Conservation (phyloP, 129 eudicot species). For the Helianthus tuberosus region DNA sequence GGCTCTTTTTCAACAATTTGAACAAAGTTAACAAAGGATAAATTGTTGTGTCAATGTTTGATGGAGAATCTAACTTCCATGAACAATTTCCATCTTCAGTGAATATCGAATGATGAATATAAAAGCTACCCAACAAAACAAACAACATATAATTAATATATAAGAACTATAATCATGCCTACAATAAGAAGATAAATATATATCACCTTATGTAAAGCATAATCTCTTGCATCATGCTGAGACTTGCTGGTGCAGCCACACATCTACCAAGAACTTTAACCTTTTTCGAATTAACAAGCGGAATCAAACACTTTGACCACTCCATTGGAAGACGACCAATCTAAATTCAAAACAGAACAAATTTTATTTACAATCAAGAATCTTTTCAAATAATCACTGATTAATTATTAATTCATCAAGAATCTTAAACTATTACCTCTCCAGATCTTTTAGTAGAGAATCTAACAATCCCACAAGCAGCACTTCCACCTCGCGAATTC, state of each 20-base stretch:
- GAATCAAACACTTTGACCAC: constrained; percentile 40
- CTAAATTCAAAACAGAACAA: constrained; percentile 19
- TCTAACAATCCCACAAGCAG: constrained; percentile 66
- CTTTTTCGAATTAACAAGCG: too few species aligned
- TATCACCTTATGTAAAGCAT: constrained; percentile 65
- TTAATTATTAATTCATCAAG: background rate
- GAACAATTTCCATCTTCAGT: constrained; percentile 51
- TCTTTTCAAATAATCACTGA: background rate
- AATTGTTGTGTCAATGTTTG: constrained; percentile 55
- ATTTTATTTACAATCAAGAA: background rate
- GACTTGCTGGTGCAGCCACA: background rate
- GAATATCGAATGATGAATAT: constrained; percentile 65
- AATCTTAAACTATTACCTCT: constrained; percentile 47
- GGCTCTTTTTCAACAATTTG: constrained; percentile 63
- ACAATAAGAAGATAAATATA: too few species aligned
- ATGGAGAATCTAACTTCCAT: constrained; percentile 62
- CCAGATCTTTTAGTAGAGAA: constrained; percentile 72
- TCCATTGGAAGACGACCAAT: constrained; percentile 88
- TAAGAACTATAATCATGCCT: too few species aligned
- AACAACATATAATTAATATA: background rate
- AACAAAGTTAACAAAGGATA: constrained; percentile 69
- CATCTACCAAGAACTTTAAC: too few species aligned
- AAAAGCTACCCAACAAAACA: constrained; percentile 52
- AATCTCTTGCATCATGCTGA: constrained; percentile 72
- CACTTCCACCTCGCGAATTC: constrained; percentile 39